Conservation (phyloP, 768 basidiomycete genomes). For the Xerocomus potaroensis region DNA sequence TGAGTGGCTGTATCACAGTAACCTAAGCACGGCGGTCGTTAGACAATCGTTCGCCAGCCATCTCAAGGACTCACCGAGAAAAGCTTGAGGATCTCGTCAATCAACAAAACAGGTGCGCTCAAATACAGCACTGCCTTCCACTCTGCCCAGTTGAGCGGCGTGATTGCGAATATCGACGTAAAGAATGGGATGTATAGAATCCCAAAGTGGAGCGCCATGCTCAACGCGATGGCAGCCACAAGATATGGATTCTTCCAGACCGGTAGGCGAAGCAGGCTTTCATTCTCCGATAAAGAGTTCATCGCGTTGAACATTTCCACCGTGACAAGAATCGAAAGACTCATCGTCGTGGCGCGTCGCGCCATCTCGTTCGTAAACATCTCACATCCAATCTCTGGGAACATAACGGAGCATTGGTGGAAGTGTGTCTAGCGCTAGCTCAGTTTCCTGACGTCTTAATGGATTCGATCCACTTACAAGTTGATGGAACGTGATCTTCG, state of each 20-base stretch:
- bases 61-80: slow-evolving; percentile 51
- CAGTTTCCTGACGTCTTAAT: slow-evolving; percentile 1
- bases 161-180: slow-evolving; percentile 84
- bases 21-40: slow-evolving; percentile 32
- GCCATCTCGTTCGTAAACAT: slow-evolving; percentile 93
- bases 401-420: slow-evolving; percentile 79
- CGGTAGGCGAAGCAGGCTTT: slow-evolving; percentile 82
- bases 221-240: slow-evolving; percentile 81
- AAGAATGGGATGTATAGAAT: slow-evolving; percentile 98
- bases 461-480: slow-evolving; percentile 54
- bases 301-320: slow-evolving; percentile 98
- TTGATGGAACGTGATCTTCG: slow-evolving; percentile 91
- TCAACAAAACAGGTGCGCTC: slow-evolving; percentile 80
- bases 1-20: slow-evolving; percentile 53
- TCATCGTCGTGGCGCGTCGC: slow-evolving; percentile 90
- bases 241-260: slow-evolving; percentile 95
- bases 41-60: not conserved
- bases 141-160: slow-evolving; percentile 89
- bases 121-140: slow-evolving; percentile 92
- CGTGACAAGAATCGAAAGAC: slow-evolving; percentile 91
- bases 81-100: slow-evolving; percentile 90
- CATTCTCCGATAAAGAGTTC: slow-evolving; percentile 98
- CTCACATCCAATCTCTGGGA: slow-evolving; percentile 89
- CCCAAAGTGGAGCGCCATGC: slow-evolving; percentile 90
- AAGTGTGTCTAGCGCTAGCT: slow-evolving; percentile 73